These are phyloP conservation scores for Penicillium sp. DNA, from an alignment of 2,329 filamentous ascomycete species.

Conservation along the genomic window DNA sequence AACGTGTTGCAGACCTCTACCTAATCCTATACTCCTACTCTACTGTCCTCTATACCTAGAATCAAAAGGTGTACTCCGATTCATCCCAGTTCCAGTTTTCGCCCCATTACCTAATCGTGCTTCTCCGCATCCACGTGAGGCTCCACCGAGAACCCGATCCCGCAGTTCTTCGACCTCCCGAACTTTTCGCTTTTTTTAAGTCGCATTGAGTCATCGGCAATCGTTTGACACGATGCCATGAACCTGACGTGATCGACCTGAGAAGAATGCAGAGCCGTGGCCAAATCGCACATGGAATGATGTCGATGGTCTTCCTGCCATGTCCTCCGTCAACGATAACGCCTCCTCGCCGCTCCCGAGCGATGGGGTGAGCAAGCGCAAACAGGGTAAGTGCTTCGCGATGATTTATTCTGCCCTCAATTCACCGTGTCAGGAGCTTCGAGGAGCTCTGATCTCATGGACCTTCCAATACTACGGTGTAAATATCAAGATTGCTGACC, in stretches of 20 bases:
- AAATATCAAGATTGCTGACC: slow-evolving; percentile 5
- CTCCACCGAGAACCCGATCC: slow-evolving; percentile 22
- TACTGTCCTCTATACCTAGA: not conserved
- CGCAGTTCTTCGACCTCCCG: slow-evolving; percentile 24
- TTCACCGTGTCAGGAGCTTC: not conserved
- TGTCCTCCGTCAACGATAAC: slow-evolving; percentile 36
- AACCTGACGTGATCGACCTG: slow-evolving; percentile 7
- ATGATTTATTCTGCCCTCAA: not conserved
- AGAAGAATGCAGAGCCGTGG: slow-evolving; percentile 23
- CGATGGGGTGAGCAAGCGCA: slow-evolving; percentile 38
- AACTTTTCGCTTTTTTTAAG: slow-evolving; percentile 20
- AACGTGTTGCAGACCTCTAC: not conserved
- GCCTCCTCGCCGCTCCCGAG: slow-evolving; percentile 27
- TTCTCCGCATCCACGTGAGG: slow-evolving; percentile 27
- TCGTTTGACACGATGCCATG: slow-evolving; percentile 20
- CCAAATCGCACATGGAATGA: slow-evolving; percentile 22
- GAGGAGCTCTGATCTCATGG: not conserved
- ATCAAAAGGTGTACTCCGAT: too few species aligned
- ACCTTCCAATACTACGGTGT: not conserved
- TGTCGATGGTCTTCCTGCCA: slow-evolving; percentile 29
- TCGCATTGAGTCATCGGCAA: slow-evolving; percentile 19
- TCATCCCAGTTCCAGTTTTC: not conserved
- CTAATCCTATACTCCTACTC: not conserved
- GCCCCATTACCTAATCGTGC: slow-evolving; percentile 19
- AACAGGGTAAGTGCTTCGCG: slow-evolving; percentile 29